Evolutionary conservation across 495 filamentous ascomycete species (phyloP).

Genomic region (Corynascus novoguineensis): DNA sequence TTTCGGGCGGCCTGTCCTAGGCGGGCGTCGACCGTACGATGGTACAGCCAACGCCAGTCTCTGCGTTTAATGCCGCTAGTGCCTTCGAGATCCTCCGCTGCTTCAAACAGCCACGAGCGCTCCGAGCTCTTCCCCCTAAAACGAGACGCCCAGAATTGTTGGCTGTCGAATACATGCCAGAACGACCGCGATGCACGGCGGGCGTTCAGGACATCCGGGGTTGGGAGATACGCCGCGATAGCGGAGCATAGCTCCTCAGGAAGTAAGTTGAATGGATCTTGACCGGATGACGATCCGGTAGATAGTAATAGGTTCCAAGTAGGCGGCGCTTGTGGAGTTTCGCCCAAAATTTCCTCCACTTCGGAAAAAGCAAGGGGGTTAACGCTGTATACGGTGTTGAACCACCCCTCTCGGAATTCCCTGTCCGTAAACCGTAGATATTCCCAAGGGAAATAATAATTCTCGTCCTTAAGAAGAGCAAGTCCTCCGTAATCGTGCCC

Average conservation of each 20-base stretch:
- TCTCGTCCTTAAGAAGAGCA: neutral
- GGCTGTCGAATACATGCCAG: neutral
- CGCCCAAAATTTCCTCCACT: neutral
- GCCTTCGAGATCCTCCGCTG: neutral
- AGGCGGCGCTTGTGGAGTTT: neutral
- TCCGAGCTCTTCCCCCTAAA: neutral
- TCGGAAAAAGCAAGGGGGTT: neutral
- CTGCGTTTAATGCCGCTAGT: neutral
- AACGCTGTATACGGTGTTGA: neutral
- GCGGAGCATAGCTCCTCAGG: neutral
- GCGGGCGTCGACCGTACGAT: neutral
- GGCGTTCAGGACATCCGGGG: neutral
- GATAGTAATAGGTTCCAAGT: neutral
- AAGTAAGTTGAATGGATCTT: neutral
- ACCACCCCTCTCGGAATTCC: no score
- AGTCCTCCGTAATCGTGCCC: neutral
- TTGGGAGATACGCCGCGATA: neutral
- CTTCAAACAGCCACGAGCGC: neutral
- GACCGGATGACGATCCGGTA: neutral
- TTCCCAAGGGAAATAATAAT: neutral
- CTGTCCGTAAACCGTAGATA: neutral
- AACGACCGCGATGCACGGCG: neutral
- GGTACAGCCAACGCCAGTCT: neutral
- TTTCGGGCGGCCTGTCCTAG: neutral
- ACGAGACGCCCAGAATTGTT: slow-evolving; percentile 2